phyloP scores from a whole-genome alignment of 164 flowering plant species.

The Tinospora cordifolia region DNA sequence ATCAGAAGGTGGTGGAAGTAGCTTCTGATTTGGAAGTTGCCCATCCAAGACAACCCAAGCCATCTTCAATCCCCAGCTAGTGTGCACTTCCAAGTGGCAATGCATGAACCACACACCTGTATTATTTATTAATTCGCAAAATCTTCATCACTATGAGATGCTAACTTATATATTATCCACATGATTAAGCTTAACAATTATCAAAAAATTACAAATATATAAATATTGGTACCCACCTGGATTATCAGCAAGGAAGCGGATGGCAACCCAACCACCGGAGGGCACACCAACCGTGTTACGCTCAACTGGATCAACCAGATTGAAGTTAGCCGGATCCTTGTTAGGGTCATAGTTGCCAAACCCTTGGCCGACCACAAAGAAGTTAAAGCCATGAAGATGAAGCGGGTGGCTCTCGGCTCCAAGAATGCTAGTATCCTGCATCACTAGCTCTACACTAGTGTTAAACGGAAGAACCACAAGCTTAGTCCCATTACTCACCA shows the following conservation, averaged over 20 bases:
- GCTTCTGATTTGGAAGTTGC: constrained; percentile 20
- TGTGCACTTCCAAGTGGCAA: constrained; percentile 21
- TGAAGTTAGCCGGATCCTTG: constrained; percentile 31
- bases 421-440: constrained; percentile 17
- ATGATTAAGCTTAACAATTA: not conserved
- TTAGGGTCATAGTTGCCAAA: constrained; percentile 34
- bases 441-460: constrained; percentile 13
- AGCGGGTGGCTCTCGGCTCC: constrained; percentile 34
- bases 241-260: constrained; percentile 37
- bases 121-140: too few relatives aligned
- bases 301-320: constrained; percentile 21
- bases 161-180: not conserved
- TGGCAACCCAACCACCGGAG: constrained; percentile 39
- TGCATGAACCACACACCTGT: constrained; percentile 23
- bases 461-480: constrained; percentile 15
- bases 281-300: constrained; percentile 38
- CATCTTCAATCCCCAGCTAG: constrained; percentile 21
- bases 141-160: too few relatives aligned
- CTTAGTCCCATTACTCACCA: constrained; percentile 15
- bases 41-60: constrained; percentile 21
- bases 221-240: constrained; percentile 22
- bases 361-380: constrained; percentile 33
- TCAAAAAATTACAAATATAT: not conserved
- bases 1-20: constrained; percentile 19
- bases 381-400: constrained; percentile 35